phyloP scores from a whole-genome alignment of 352 stramenopile genomes.

The Plasmopara muralis region DNA sequence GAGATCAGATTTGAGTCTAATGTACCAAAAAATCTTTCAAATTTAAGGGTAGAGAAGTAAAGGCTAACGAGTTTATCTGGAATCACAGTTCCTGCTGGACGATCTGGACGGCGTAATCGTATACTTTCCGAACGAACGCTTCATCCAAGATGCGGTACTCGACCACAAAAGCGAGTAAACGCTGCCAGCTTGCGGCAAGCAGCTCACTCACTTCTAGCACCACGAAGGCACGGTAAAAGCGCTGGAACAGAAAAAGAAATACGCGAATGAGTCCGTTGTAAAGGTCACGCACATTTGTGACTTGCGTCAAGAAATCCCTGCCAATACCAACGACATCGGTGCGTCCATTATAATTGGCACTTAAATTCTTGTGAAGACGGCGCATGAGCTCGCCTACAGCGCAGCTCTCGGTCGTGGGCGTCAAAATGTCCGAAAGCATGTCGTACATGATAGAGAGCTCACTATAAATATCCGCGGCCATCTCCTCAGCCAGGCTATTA shows the following conservation, averaged over 20 bases:
- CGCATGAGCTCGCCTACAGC: conserved; percentile 58
- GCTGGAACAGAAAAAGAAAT: conserved; percentile 60
- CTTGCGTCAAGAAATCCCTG: conserved; percentile 11
- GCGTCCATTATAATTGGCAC: conserved; percentile 4
- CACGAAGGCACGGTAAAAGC: conserved; percentile 45
- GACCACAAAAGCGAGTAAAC: conserved; percentile 49
- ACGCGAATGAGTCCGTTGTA: conserved; percentile 62
- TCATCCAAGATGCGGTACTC: conserved; percentile 61
- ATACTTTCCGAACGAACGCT: conserved; percentile 46
- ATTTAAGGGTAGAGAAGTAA: too few species aligned
- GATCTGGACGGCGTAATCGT: conserved; percentile 45
- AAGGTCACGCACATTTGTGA: conserved; percentile 36
- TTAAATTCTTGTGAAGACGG: conserved; percentile 29
- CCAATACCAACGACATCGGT: background rate
- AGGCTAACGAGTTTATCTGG: too few species aligned
- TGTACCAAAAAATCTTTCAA: conserved; percentile 2
- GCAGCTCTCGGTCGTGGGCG: conserved; percentile 29
- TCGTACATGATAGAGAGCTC: conserved; percentile 59
- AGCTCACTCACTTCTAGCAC: conserved; percentile 54
- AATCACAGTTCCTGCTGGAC: conserved; percentile 4
- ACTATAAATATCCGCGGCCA: conserved; percentile 58
- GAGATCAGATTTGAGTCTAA: background rate
- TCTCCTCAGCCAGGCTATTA: conserved; percentile 41
- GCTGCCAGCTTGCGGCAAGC: conserved; percentile 49
- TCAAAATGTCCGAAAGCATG: conserved; percentile 61